phyloP scores from a whole-genome alignment of 306 rosid species.

The Quercus alba region DNA sequence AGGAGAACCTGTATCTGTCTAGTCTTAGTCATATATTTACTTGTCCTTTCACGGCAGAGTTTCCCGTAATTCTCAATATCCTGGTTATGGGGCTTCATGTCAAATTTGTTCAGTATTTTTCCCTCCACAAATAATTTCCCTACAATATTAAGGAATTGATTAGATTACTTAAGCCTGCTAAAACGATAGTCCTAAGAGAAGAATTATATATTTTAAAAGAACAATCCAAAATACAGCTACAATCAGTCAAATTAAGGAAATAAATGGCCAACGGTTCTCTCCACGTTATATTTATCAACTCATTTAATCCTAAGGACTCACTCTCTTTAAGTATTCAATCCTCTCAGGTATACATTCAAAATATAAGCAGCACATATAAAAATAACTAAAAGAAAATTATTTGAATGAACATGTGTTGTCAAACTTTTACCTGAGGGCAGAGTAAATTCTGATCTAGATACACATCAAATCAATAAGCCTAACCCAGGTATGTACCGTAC shows the following conservation, averaged over 20 bases:
- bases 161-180: slow-evolving; percentile 19
- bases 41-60: slow-evolving; percentile 82
- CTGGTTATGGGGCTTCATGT: slow-evolving; percentile 77
- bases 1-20: slow-evolving; percentile 84
- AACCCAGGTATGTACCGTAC: background rate
- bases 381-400: background rate
- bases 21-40: slow-evolving; percentile 57
- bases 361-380: background rate
- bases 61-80: slow-evolving; percentile 76
- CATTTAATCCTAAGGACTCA: background rate
- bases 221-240: slow-evolving; percentile 16
- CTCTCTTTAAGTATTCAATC: background rate
- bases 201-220: slow-evolving; percentile 2
- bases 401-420: background rate
- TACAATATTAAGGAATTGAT: slow-evolving; percentile 25
- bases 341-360: background rate
- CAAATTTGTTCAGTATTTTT: slow-evolving; percentile 66
- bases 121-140: slow-evolving; percentile 81
- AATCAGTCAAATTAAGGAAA: background rate
- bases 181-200: slow-evolving; percentile 4
- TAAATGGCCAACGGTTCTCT: background rate
- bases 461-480: background rate
- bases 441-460: background rate
- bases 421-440: background rate
- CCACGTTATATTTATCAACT: background rate